Evolutionary conservation across 2,329 filamentous ascomycete genomes (phyloP).

Genomic region (Cladophialophora bantiana): DNA sequence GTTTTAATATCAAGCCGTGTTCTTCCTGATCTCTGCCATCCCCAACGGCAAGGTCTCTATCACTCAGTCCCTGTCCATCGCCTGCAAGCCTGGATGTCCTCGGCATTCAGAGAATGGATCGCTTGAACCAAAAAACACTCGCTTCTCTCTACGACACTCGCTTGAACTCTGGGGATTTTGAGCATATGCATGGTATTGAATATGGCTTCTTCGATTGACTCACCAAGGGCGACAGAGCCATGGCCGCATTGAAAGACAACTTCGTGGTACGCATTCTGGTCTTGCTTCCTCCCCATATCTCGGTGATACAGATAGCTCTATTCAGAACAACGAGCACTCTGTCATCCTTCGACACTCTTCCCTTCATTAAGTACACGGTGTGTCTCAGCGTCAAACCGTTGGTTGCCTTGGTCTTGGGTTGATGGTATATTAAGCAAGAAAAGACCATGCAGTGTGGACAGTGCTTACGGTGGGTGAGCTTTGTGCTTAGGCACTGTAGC

Average conservation of each 20-base stretch:
- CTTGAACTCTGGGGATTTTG: slow-evolving; percentile 6
- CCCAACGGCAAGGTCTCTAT: slow-evolving; percentile 9
- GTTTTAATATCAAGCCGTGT: slow-evolving; percentile 3
- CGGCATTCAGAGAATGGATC: slow-evolving; percentile 8
- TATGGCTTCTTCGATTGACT: slow-evolving; percentile 7
- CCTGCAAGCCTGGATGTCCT: slow-evolving; percentile 5
- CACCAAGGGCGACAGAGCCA: slow-evolving; percentile 9
- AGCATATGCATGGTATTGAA: slow-evolving; percentile 10
- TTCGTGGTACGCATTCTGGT: slow-evolving; percentile 7
- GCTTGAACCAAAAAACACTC: neutral
- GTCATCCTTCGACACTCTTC: no score
- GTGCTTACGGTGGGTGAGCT: neutral
- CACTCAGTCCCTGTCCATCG: slow-evolving; percentile 9
- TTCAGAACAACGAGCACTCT: no score
- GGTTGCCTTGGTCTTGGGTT: no score
- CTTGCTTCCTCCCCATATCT: no score
- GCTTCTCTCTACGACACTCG: slow-evolving; percentile 5
- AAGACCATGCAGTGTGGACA: slow-evolving; percentile 3
- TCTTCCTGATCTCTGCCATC: slow-evolving; percentile 14
- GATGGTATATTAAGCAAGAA: no score
- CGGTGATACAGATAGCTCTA: no score
- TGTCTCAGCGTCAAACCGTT: no score
- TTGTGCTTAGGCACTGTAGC: no score
- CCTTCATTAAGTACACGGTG: neutral
- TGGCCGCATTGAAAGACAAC: slow-evolving; percentile 11